Conservation (phyloP, 805 yeast genomes). For the Clavispora phyllophila region DNA sequence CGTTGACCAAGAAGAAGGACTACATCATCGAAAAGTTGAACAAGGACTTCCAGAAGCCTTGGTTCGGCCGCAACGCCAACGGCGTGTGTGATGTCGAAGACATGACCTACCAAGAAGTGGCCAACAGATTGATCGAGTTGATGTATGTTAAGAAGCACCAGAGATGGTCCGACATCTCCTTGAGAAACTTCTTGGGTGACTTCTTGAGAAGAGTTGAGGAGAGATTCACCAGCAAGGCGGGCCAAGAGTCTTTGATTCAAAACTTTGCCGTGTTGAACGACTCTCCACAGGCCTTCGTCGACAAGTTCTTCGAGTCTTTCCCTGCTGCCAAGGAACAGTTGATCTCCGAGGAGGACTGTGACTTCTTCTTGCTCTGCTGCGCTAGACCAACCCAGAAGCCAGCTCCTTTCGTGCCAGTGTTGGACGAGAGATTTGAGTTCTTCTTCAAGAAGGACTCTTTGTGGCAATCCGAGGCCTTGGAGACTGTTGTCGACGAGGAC, state of each 20-base stretch:
- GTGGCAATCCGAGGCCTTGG: constrained; percentile 98
- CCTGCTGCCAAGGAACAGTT: constrained; percentile 76
- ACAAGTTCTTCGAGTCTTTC: constrained; percentile 58
- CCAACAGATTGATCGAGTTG: constrained; percentile 80
- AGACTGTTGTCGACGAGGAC: constrained; percentile 91
- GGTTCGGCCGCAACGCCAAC: constrained; percentile 82
- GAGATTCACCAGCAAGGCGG: constrained; percentile 65
- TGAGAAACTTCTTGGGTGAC: constrained; percentile 82
- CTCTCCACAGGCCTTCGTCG: constrained; percentile 56
- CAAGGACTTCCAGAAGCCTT: constrained; percentile 95
- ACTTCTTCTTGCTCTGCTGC: constrained; percentile 81
- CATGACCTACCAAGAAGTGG: constrained; percentile 93
- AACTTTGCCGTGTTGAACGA: constrained; percentile 60
- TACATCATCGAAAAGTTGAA: constrained; percentile 81
- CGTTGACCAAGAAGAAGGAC: constrained; percentile 76
- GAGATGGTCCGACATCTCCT: constrained; percentile 84
- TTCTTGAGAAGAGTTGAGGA: constrained; percentile 94
- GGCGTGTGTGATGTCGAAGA: constrained; percentile 89
- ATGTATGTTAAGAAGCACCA: constrained; percentile 73
- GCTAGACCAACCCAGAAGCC: constrained; percentile 89
- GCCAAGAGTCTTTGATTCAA: constrained; percentile 65
- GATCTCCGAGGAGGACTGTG: constrained; percentile 92
- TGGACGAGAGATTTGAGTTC: constrained; percentile 90
- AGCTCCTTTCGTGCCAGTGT: constrained; percentile 93
- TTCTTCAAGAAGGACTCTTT: constrained; percentile 98